Evolutionary conservation across 2,329 filamentous ascomycete genomes (phyloP).

Genomic region (Epichloe aotearoae): DNA sequence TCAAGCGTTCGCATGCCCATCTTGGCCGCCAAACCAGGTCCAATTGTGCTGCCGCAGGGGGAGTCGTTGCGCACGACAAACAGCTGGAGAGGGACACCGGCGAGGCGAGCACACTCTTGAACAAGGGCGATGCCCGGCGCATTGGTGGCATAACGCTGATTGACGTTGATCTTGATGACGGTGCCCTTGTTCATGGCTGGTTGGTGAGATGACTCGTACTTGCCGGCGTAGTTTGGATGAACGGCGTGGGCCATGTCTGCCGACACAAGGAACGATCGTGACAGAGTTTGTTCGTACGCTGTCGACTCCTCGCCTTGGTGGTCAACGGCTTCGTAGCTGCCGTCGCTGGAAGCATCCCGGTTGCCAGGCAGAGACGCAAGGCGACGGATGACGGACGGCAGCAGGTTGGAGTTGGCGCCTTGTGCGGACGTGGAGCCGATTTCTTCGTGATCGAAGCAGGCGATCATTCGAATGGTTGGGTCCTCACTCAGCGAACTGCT

Average conservation of each 20-base stretch:
- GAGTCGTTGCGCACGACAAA: conserved; percentile 96
- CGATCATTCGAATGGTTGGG: conserved; percentile 73
- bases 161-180: conserved; percentile 97
- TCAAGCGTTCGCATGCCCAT: conserved; percentile 83
- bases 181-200: conserved; percentile 94
- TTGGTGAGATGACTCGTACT: conserved; percentile 83
- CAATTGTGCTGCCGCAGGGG: conserved; percentile 92
- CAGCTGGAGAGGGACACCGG: conserved; percentile 76
- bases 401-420: conserved; percentile 81
- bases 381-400: conserved; percentile 76
- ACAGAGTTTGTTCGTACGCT: conserved; percentile 84
- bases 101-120: conserved; percentile 66
- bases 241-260: conserved; percentile 97
- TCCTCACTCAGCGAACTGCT: conserved; percentile 58
- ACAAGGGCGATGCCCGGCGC: conserved; percentile 86
- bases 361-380: conserved; percentile 65
- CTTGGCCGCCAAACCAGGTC: conserved; percentile 84
- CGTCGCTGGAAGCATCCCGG: conserved; percentile 52
- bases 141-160: conserved; percentile 93
- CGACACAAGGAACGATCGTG: conserved; percentile 84
- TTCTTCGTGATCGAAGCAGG: conserved; percentile 96
- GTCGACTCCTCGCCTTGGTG: conserved; percentile 55
- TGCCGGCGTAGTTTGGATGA: conserved; percentile 84
- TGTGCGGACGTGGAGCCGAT: conserved; percentile 88
- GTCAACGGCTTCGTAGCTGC: conserved; percentile 40